Conservation (phyloP, 371 early-diverging fungal species). For the Mucor plumbeus region DNA sequence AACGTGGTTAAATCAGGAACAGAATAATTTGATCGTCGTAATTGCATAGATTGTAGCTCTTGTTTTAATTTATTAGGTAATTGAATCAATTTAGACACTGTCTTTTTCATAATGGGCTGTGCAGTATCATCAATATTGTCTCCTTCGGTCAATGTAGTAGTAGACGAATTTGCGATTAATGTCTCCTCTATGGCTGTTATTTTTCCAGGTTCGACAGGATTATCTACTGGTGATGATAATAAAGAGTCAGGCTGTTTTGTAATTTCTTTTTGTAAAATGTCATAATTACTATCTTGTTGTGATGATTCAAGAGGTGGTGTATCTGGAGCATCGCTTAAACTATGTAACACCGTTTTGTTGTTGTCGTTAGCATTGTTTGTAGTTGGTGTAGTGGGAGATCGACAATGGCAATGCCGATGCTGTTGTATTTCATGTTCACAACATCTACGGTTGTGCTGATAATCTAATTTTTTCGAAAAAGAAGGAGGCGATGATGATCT, state of each 20-base stretch:
- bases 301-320: slow-evolving; percentile 23
- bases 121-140: neutral
- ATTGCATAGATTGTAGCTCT: slow-evolving; percentile 26
- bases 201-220: neutral
- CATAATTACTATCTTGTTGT: neutral
- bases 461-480: neutral
- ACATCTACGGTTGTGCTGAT: neutral
- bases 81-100: neutral
- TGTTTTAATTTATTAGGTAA: slow-evolving; percentile 25
- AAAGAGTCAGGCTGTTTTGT: neutral
- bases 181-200: neutral
- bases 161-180: slow-evolving; percentile 9
- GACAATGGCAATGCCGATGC: neutral
- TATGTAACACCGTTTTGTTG: neutral
- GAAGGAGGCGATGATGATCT: neutral
- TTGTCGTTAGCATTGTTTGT: neutral
- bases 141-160: slow-evolving; percentile 16
- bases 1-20: slow-evolving; percentile 24
- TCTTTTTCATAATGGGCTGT: neutral
- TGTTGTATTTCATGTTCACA: neutral
- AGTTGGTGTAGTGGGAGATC: neutral
- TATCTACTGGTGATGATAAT: neutral
- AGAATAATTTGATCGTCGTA: slow-evolving; percentile 27
- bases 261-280: neutral
- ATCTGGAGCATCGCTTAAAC: neutral